phyloP scores from a whole-genome alignment of 2,329 filamentous ascomycete species.

The Apiospora koreana region DNA sequence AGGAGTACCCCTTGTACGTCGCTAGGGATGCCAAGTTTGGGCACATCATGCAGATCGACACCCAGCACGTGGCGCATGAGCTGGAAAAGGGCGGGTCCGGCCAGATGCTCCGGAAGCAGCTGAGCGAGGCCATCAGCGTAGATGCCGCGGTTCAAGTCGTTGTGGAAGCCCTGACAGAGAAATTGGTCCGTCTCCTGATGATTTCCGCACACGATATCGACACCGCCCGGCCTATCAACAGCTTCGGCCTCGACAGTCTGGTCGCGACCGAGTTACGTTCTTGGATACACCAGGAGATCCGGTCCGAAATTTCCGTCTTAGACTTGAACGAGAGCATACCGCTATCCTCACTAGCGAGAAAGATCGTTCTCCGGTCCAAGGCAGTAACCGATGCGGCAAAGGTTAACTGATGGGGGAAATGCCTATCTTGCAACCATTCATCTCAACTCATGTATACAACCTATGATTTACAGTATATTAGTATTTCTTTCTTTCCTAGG shows the following conservation, averaged over 20 bases:
- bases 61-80: background rate
- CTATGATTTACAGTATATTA: too few species aligned
- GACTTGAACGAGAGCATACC: conserved; percentile 32
- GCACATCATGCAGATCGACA: background rate
- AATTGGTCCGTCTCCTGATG: conserved; percentile 26
- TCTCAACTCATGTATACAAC: too few species aligned
- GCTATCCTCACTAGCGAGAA: background rate
- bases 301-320: conserved; percentile 53
- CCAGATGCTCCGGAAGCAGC: background rate
- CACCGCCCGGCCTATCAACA: conserved; percentile 4
- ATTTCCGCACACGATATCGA: conserved; percentile 22
- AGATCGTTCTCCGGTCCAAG: background rate
- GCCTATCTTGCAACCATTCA: too few species aligned
- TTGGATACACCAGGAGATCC: conserved; percentile 39
- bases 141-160: conserved; percentile 18
- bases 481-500: too few species aligned
- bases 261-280: background rate
- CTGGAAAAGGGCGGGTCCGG: background rate
- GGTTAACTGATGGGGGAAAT: too few species aligned
- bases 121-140: conserved; percentile 20
- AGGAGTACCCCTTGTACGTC: background rate
- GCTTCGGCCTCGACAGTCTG: background rate
- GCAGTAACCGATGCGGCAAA: background rate
- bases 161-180: conserved; percentile 28
- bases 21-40: background rate